These are phyloP conservation scores for Gamarada debralockiae DNA, from an alignment of 495 filamentous ascomycete genomes.

Conservation along the genomic window DNA sequence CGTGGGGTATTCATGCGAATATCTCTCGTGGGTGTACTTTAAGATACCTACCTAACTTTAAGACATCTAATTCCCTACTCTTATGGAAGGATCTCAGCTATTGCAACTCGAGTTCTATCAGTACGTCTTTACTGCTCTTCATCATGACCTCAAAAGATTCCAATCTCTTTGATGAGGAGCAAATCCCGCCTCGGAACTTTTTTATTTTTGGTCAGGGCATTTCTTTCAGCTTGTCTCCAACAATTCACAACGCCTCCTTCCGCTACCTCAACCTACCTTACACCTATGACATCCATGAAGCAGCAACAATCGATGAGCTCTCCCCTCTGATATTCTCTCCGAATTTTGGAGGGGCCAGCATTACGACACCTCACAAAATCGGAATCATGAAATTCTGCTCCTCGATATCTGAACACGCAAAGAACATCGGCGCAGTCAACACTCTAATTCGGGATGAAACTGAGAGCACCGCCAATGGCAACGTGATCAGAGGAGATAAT, in stretches of 20 bases:
- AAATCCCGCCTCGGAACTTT: too few species aligned
- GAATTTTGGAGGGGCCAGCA: slow-evolving; percentile 83
- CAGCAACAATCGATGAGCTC: slow-evolving; percentile 56
- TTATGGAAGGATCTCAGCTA: too few species aligned
- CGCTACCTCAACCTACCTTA: slow-evolving; percentile 76
- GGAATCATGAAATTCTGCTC: slow-evolving; percentile 77
- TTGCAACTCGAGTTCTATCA: too few species aligned
- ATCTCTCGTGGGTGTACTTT: too few species aligned
- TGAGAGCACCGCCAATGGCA: slow-evolving; percentile 23
- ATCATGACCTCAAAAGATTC: too few species aligned
- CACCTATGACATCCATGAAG: slow-evolving; percentile 70
- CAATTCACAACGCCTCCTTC: slow-evolving; percentile 84
- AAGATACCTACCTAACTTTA: too few species aligned
- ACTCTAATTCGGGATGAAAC: slow-evolving; percentile 64
- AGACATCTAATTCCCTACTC: too few species aligned
- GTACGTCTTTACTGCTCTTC: too few species aligned
- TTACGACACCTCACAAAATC: slow-evolving; percentile 90
- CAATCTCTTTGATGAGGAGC: too few species aligned
- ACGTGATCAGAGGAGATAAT: slow-evolving; percentile 73
- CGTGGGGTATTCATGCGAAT: too few species aligned
- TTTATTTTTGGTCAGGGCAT: slow-evolving; percentile 78
- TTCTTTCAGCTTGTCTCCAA: slow-evolving; percentile 69
- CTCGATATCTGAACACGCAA: slow-evolving; percentile 67
- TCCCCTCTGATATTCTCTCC: slow-evolving; percentile 59
- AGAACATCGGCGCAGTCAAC: slow-evolving; percentile 86